Evolutionary conservation across 176 grass and related monocot species (phyloP), one percentile per base, ranked within the genome.

Genomic region (Phyllostachys edulis): DNA sequence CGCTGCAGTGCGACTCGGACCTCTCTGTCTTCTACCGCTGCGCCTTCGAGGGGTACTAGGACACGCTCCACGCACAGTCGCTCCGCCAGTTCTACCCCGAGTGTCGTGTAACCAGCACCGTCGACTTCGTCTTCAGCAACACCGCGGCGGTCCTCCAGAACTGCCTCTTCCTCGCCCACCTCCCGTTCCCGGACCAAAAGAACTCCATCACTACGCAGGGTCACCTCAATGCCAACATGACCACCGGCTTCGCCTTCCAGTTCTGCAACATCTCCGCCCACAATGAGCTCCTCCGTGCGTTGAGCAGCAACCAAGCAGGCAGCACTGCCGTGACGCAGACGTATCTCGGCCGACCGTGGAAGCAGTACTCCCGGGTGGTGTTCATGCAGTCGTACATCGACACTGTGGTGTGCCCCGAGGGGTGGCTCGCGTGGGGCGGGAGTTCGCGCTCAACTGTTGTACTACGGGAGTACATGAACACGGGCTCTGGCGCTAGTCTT

Each of bases 111-210:
- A 12, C 80, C 6, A 93, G 91, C 26, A 99, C 93, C 14, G 85
- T 99, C 46, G 93, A 99, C 83, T 99, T 99, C 67, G 83, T 99
- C 86, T 99, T 99, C 60, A 93, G 96, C 68, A 88, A 99, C 74
- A 88, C 96, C 6, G 87, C 91, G 20, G 93, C 91, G 24, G 91
- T 99, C 5, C 92, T 99, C 77, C 96, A 99, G 67, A 75, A 64
- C 69, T 92, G 89, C 85, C 15, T 39, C 18, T 21, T 99, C 47
- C 46, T 87, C 0, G 63, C 91, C 2, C 85, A 91, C 15, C 71
- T 51, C 5, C 87, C 93, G 24, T 80, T 99, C 0, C 73, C 80
- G 0, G 65, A 12, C 5, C 96, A 96, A 86, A 87, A 89, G 79
- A 99, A 99, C 87, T 88, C 87, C 56, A 46, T 92, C 77, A 94